Conservation (phyloP, 2,329 filamentous ascomycete genomes). For the Phyllosticta capitalensis region DNA sequence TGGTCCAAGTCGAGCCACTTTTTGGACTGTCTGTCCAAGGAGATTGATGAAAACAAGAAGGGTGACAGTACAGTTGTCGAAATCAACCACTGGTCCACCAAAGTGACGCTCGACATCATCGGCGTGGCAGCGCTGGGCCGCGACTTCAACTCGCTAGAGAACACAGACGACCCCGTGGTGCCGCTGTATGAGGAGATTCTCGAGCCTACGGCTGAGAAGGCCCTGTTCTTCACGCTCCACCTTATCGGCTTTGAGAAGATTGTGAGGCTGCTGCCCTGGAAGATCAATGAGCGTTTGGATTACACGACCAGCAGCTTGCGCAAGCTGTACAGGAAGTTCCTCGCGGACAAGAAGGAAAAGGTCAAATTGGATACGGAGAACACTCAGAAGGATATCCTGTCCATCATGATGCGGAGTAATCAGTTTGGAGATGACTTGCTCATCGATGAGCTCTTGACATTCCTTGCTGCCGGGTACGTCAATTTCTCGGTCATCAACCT, state of each 20-base stretch:
- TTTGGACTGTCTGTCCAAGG: slow-evolving; percentile 50
- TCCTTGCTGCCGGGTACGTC: slow-evolving; percentile 44
- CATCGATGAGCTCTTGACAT: slow-evolving; percentile 47
- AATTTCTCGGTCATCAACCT: not conserved
- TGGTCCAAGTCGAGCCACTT: slow-evolving; percentile 68
- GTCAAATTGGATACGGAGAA: slow-evolving; percentile 26
- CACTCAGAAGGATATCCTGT: slow-evolving; percentile 33
- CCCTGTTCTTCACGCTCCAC: slow-evolving; percentile 33
- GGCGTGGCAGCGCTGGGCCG: slow-evolving; percentile 36
- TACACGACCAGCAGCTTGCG: slow-evolving; percentile 28
- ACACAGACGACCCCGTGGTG: slow-evolving; percentile 33
- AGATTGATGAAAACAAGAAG: slow-evolving; percentile 32
- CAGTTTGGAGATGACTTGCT: slow-evolving; percentile 45
- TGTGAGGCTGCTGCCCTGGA: slow-evolving; percentile 37
- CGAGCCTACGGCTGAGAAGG: slow-evolving; percentile 39
- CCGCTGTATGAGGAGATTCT: slow-evolving; percentile 35
- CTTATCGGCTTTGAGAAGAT: slow-evolving; percentile 29
- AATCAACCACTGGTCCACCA: slow-evolving; percentile 34
- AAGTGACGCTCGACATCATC: slow-evolving; percentile 39
- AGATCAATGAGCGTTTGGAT: slow-evolving; percentile 34
- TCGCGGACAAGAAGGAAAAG: slow-evolving; percentile 37
- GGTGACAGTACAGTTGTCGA: slow-evolving; percentile 24
- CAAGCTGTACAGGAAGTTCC: slow-evolving; percentile 37
- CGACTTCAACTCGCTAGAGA: slow-evolving; percentile 33
- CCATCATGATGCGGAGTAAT: slow-evolving; percentile 42